phyloP scores from a whole-genome alignment of 2,329 filamentous ascomycete genomes.

The Tolypocladium amazonense region DNA sequence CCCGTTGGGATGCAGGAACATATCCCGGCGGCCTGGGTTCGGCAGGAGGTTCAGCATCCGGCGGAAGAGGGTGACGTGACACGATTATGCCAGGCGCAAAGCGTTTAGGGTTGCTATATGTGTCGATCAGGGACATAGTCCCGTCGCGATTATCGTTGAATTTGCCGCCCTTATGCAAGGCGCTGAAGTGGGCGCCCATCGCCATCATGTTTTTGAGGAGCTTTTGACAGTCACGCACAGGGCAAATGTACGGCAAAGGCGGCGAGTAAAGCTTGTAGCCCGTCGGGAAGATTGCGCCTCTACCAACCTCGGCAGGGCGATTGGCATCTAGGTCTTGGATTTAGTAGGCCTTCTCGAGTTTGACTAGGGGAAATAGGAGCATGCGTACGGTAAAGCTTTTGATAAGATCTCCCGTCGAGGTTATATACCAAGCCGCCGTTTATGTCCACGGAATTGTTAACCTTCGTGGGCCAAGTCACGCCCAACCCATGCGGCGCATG shows the following conservation, averaged over 20 bases:
- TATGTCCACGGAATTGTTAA: not conserved
- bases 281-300: slow-evolving; percentile 21
- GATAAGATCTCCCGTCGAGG: not conserved
- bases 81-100: slow-evolving; percentile 17
- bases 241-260: slow-evolving; percentile 21
- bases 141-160: slow-evolving; percentile 32
- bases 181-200: slow-evolving; percentile 15
- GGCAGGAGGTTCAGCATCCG: slow-evolving; percentile 6
- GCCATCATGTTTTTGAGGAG: slow-evolving; percentile 12
- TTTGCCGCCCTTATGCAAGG: slow-evolving; percentile 11
- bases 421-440: not conserved
- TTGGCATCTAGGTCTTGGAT: slow-evolving; percentile 1
- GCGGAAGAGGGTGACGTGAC: slow-evolving; percentile 12
- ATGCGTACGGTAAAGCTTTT: not conserved
- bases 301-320: slow-evolving; percentile 2
- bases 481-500: not conserved
- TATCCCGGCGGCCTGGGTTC: not conserved
- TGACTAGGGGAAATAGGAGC: too few relatives aligned
- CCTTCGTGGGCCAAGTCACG: not conserved
- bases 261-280: slow-evolving; percentile 17
- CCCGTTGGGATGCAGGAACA: too few relatives aligned
- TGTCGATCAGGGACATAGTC: slow-evolving; percentile 20
- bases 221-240: slow-evolving; percentile 24
- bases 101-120: slow-evolving; percentile 12
- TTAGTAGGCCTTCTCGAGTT: not conserved